Base-by-base conservation (phyloP, 768 basidiomycete genomes). In the Boletellus emodensis region DNA sequence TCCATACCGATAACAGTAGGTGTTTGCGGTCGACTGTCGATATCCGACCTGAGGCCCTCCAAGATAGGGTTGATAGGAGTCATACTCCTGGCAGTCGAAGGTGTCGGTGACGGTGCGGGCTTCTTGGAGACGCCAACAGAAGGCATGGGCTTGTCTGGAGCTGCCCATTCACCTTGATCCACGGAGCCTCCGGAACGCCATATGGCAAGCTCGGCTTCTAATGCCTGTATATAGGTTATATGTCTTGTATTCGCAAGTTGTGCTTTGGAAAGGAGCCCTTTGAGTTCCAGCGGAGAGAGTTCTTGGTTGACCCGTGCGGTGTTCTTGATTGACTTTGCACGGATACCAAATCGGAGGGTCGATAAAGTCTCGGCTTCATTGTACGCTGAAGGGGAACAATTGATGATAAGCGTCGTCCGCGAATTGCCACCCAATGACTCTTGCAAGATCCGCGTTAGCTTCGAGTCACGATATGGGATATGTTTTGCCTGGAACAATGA, bases 301-400 rank as follows among this genome's bases (percentile, higher is more conserved):
- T 99, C 96, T 46, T 94, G 93, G 69, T 99, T 99, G 73, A 99
- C 91, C 40, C 96, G 89, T 53, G 96, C 96, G 53, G 90, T 91
- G 71, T 99, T 99, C 90, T 98, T 98, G 83, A 99, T 99, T n/a
- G 91, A 90, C 72, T 99, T 99, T n/a, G 96, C 95, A 57, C 96
- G 91, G 67, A 98, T 98, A 76, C 96, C 96, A 68, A 99, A 99
- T 22, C 96, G 87, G n/a, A 99, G 82, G 4, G 96, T 99, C 3
- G 87, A 89, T 32, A 99, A 76, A 0, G 96, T 99, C 70, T 99
- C 96, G 3, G 90, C 76, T 68, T 98, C 96, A 63, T 99, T 99
- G 74, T 94, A 99, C 0, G 90, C 85, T 1, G 93, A 94, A 15
- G 96, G 96, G 15, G 96, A 99, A 65, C 96, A 98, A 71, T 98